Evolutionary conservation across 106 monocot species (phyloP), one percentile per base, ranked within the genome.

Genomic region (Narthecium ossifragum): DNA sequence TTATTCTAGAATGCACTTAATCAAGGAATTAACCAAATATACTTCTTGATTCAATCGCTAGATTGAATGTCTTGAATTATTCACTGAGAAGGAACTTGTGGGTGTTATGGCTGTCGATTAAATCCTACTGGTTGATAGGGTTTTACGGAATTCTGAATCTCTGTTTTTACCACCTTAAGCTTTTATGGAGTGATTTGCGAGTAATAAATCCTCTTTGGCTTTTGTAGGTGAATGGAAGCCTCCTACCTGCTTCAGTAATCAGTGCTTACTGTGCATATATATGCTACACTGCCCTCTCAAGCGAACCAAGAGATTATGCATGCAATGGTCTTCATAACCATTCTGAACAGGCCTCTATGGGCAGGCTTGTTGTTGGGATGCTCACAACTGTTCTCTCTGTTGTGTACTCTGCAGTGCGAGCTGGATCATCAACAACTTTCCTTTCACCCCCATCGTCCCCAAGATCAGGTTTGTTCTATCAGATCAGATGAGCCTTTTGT

Each of bases 401-500:
- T n/a, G 80, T 82, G 8, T 93, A 93, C 49, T 89, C 88, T 71
- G 93, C 88, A 55, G 82, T 93, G 69, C 78, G 89, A 60, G 85
- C 93, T 50, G 93, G 93, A 67, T 93, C 93, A 32, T 85, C 93
- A 17, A 89, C 82, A 2, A 77, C 85, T 14, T 93, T 93, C 63
- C 77, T 93, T 11, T 93, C 93, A 39, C 93, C 93, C 0, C 82
- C 93, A 34, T 82, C 85, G 14, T 93, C 89, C 33, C 93, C 93
- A 31, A 85, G 49, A 55, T 74, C 82, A 72, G 89, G 93, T 89
- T 73, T 26, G 34, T 32, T 15, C n/a, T n/a, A n/a, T n/a, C n/a
- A 49, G n/a, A 24, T 8, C 23, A 22, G 49, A 3, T 49, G 49
- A 24, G 23, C 49, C 23, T 24, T 38, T 28, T 53, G 8, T 53